Evolutionary conservation across 352 stramenopile genomes (phyloP).

Genomic region (Peronospora farinosa): DNA sequence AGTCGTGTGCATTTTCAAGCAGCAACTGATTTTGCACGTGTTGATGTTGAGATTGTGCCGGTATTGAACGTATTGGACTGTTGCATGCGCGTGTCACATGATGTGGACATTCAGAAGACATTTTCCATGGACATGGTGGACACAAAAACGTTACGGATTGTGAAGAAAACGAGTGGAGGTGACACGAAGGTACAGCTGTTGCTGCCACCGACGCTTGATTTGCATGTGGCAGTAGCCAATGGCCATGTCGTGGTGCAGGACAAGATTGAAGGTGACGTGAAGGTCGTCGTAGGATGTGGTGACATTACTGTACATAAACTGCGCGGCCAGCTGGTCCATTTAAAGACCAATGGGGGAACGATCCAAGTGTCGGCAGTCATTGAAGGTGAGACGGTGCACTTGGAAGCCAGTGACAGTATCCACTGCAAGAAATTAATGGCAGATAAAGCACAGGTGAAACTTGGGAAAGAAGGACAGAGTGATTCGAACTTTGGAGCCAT

Average conservation of each 20-base stretch:
- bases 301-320: constrained; percentile 60
- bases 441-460: constrained; percentile 39
- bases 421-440: constrained; percentile 68
- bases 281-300: constrained; percentile 49
- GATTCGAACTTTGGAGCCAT: constrained; percentile 61
- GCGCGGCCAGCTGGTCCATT: constrained; percentile 42
- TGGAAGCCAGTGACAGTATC: constrained; percentile 36
- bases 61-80: constrained; percentile 46
- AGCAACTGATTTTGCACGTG: constrained; percentile 26
- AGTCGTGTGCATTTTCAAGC: constrained; percentile 36
- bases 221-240: constrained; percentile 43
- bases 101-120: not conserved
- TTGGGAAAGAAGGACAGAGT: constrained; percentile 30
- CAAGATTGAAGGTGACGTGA: constrained; percentile 72
- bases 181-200: constrained; percentile 26
- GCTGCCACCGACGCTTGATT: constrained; percentile 37
- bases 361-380: constrained; percentile 44
- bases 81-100: constrained; percentile 10
- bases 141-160: constrained; percentile 27
- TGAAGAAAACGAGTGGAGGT: constrained; percentile 13
- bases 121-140: constrained; percentile 30
- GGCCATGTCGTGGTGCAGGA: constrained; percentile 43
- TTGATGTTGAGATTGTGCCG: constrained; percentile 42
- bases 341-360: constrained; percentile 59
- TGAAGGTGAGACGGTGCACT: constrained; percentile 48